Base-by-base conservation (phyloP, 2,329 filamentous ascomycete species). In the Colletotrichum acutatum region DNA sequence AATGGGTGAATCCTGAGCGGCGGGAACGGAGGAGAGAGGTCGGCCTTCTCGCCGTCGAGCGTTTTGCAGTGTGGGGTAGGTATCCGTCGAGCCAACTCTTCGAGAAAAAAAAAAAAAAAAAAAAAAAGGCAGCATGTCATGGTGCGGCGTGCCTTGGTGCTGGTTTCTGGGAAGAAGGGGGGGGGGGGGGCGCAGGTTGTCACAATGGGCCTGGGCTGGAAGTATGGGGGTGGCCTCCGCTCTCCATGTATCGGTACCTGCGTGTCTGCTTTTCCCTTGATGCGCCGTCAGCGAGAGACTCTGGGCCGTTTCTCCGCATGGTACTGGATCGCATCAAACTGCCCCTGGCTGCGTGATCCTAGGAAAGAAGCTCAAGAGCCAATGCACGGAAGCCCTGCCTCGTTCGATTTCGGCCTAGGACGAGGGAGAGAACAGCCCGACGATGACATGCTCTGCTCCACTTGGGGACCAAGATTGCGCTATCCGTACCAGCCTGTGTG, bases 391-490 rank as follows among this genome's bases (percentile, higher is more conserved):
- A 69, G 65, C 69, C 65, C 65, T 64, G 49, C 53, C 58, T 72
- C 52, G 69, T 72, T 72, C 42, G 59, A 69, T 72, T 66, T 42
- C 53, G 42, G 60, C 49, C 57, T 37, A 42, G 64, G 57, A 54
- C 4, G 65, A 58, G 60, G 66, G 52, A 37, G 52, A 32, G 14
- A 56, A 60, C 68, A 60, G 62, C 32, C 63, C 34, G n/a, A 52
- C 70, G 70, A 69, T 72, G 70, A 69, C 70, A 72, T 70, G 70
- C 66, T 70, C 53, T 69, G 66, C 59, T 59, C 70, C 70, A 72
- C 66, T 30, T 14, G 4, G 53, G 42, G 42, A 52, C 24, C 34
- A 53, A 37, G 37, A 34, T 49, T 60, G 37, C 53, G 37, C 60
- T 30, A 49, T 14, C 37, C 37, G 37, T 42, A 42, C 37, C 37